Evolutionary conservation across 164 flowering plant genomes (phyloP).

Genomic region (Brasenia schreberi): DNA sequence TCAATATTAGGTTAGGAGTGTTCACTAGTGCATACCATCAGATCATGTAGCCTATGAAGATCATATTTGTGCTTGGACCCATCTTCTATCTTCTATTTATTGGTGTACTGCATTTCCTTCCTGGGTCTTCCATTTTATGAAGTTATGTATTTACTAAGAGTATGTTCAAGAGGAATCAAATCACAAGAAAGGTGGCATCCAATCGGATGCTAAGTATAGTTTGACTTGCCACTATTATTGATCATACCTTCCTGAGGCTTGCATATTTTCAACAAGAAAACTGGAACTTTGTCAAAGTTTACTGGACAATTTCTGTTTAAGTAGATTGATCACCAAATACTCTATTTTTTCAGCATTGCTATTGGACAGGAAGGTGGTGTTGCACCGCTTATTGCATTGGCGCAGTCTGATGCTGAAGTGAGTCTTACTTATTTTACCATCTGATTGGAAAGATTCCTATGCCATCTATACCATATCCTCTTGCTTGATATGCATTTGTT

Average conservation of each 20-base stretch:
- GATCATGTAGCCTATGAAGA: too few relatives aligned
- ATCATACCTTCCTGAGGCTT: not conserved
- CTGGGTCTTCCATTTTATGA: too few relatives aligned
- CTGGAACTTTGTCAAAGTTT: not conserved
- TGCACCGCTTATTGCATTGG: conserved; percentile 82
- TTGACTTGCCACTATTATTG: too few relatives aligned
- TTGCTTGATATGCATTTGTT: not conserved
- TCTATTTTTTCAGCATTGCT: conserved; percentile 50
- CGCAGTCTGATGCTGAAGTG: conserved; percentile 86
- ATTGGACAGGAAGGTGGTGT: conserved; percentile 98
- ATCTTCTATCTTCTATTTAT: too few relatives aligned
- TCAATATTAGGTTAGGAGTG: too few relatives aligned
- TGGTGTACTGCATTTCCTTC: too few relatives aligned
- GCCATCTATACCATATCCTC: not conserved
- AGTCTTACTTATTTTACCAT: conserved; percentile 7
- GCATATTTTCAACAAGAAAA: not conserved
- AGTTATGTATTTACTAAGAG: too few relatives aligned
- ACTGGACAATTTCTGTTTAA: not conserved
- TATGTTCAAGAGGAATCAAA: too few relatives aligned
- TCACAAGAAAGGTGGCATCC: too few relatives aligned
- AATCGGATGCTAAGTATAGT: too few relatives aligned
- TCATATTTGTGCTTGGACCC: too few relatives aligned
- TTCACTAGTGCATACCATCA: too few relatives aligned
- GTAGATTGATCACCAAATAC: not conserved
- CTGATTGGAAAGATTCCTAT: not conserved